Conservation (phyloP, 148 eudicot genomes). For the Rhododendron kiyosumense region DNA sequence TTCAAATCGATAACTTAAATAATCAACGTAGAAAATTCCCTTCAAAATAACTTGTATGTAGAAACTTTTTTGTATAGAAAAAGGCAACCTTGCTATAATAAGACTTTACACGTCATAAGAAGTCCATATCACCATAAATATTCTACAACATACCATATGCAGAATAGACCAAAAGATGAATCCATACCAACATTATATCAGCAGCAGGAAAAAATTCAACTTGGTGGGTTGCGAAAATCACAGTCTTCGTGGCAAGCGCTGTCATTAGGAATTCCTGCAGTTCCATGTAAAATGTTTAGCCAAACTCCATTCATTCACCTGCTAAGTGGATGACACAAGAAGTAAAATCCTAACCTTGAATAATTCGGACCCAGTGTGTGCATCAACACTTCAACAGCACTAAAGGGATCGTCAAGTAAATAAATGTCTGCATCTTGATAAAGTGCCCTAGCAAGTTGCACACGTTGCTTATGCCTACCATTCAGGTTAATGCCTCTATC, state of each 20-base stretch:
- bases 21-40: not conserved
- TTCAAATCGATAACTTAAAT: not conserved
- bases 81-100: not conserved
- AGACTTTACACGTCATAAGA: not conserved
- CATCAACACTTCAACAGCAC: constrained; percentile 73
- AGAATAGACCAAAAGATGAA: not conserved
- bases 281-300: constrained; percentile 24
- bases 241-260: constrained; percentile 72
- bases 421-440: constrained; percentile 95
- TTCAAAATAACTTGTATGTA: not conserved
- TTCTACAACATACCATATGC: not conserved
- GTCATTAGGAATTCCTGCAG: constrained; percentile 77
- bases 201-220: constrained; percentile 91
- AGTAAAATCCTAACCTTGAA: constrained; percentile 48
- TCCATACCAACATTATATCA: constrained; percentile 79
- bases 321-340: constrained; percentile 6
- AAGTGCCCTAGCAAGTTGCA: constrained; percentile 95
- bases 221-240: constrained; percentile 88
- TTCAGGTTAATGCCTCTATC: constrained; percentile 96
- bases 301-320: constrained; percentile 9
- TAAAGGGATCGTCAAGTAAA: constrained; percentile 93
- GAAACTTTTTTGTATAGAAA: not conserved
- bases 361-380: constrained; percentile 78
- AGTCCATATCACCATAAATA: not conserved
- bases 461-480: constrained; percentile 97